Percentiles rank a stretch among this genome's conserved stretches.
These are phyloP conservation scores for bread wheat (Triticum aestivum) DNA, from an alignment of 176 grass and related monocot genomes.

Conservation along the genomic window DNA sequence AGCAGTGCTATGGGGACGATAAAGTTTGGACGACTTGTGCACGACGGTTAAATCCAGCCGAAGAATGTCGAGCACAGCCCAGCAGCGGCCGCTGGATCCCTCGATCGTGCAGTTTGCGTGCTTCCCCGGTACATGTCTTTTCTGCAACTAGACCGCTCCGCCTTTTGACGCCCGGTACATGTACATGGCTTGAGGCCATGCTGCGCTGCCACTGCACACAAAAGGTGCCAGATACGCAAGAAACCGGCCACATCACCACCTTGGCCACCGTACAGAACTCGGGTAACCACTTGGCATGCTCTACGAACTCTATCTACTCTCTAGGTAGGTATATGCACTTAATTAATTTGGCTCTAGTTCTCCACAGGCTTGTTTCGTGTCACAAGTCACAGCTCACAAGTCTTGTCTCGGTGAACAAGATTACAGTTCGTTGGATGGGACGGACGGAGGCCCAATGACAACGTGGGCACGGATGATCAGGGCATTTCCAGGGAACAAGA, in stretches of 20 bases:
- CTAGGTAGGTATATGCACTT: not conserved
- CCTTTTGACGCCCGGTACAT: not conserved
- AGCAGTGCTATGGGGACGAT: too few species aligned
- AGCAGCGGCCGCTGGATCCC: too few species aligned
- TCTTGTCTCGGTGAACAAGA: not conserved
- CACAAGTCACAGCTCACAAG: not conserved
- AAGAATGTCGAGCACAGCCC: too few species aligned
- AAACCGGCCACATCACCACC: not conserved
- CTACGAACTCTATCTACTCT: not conserved
- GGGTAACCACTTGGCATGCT: not conserved
- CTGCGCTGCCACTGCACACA: not conserved
- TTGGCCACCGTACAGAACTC: not conserved
- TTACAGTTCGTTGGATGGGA: not conserved
- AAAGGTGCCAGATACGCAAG: too few species aligned
- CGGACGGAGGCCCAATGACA: not conserved
- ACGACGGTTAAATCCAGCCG: too few species aligned
- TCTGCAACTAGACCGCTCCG: not conserved
- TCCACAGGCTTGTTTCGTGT: not conserved
- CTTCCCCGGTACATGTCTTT: not conserved
- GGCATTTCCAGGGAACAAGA: slow-evolving; percentile 31
- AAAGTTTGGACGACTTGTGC: too few species aligned
- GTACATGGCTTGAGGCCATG: not conserved
- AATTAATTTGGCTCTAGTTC: too few species aligned
- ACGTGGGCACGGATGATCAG: slow-evolving; percentile 4
- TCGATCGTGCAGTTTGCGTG: not conserved